Conservation (phyloP, 2,329 filamentous ascomycete species). For the Diaporthe humulicola region DNA sequence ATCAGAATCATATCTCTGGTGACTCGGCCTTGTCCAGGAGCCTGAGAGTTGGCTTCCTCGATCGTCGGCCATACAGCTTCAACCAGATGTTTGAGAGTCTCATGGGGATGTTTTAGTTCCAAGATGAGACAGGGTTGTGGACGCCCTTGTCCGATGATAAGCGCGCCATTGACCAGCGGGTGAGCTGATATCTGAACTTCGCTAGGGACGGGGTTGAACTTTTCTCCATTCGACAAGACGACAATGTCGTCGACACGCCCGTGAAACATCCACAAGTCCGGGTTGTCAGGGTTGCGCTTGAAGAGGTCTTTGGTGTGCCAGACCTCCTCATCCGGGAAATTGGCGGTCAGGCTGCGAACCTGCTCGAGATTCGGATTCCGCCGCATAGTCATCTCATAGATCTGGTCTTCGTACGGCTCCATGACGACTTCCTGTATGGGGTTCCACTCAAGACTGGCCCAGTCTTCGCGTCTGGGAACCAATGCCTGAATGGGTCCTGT, state of each 20-base stretch:
- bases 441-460: conserved; percentile 43
- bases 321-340: conserved; percentile 41
- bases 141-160: conserved; percentile 29
- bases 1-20: conserved; percentile 31
- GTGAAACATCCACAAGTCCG: conserved; percentile 30
- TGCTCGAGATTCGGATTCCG: conserved; percentile 38
- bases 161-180: conserved; percentile 19
- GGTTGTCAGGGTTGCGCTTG: background rate
- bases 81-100: conserved; percentile 18
- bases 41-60: conserved; percentile 28
- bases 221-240: conserved; percentile 33
- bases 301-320: conserved; percentile 62
- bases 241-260: conserved; percentile 34
- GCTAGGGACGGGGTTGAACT: conserved; percentile 41
- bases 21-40: conserved; percentile 31
- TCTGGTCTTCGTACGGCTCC: conserved; percentile 40
- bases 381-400: conserved; percentile 42
- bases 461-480: conserved; percentile 42
- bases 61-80: conserved; percentile 35
- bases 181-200: conserved; percentile 30
- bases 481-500: conserved; percentile 40
- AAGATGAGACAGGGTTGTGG: conserved; percentile 27
- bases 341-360: conserved; percentile 38
- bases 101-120: conserved; percentile 11
- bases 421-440: conserved; percentile 41